Base-by-base conservation (phyloP, 169 alveolate species). In the Babesia ovata region DNA sequence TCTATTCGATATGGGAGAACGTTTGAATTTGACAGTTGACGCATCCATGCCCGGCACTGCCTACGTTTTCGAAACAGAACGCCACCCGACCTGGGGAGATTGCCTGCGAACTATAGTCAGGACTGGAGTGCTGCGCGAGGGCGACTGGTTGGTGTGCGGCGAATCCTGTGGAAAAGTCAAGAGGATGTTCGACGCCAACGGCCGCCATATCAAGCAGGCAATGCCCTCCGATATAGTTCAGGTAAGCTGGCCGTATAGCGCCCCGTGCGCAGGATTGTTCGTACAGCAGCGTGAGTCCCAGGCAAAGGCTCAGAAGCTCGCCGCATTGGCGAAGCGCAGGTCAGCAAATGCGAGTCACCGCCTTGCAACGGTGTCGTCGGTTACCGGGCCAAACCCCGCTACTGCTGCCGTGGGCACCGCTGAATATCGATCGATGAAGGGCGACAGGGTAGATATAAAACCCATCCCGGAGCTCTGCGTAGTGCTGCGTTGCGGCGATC, bases 401-500 rank as follows among this genome's bases (percentile, higher is more conserved):
- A 6, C 33, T 1, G 4, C 67, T 46, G 39, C 10, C n/a, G 28
- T 21, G 29, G 26, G 26, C 17, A 19, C 2, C 8, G 39, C 10
- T 33, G 39, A 6, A 6, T 6, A 6, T 33, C 2, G 39, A 6
- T 6, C 59, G 28, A 52, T 6, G 28, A 22, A 21, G 28, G 50
- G 50, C 19, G 50, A 45, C 0, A 13, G n/a, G n/a, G 1, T 56
- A 16, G 63, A 56, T 7, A 16, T 1, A 1, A 28, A 56, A 45
- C 50, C 14, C 14, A 42, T 36, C 14, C 88, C 88, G 2, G 67
- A 75, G 28, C 33, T 63, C 29, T 93, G 88, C n/a, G 60, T 95
- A 19, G 91, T 94, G 8, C 67, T 95, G 24, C 93, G 94, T 53
- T 95, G 97, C 26, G 76, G 93, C 19, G 95, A 95, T 52, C 91